Evolutionary conservation across 148 eudicot genomes (phyloP), one percentile per base, ranked within the genome.

Genomic region (Dianthus caryophyllus): DNA sequence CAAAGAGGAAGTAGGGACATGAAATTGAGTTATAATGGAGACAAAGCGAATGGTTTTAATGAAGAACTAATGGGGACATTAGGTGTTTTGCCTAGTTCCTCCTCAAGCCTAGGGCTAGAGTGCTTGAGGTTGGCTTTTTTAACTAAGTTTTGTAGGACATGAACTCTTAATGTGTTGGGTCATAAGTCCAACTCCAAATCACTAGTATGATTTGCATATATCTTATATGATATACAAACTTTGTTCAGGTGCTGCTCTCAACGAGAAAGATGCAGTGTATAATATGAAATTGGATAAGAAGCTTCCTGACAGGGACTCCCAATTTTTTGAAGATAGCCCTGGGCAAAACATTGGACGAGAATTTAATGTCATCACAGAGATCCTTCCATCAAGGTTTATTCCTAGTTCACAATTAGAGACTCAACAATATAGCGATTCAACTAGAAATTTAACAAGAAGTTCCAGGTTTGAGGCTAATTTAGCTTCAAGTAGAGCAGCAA

Each of bases 181-280:
- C n/a, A n/a, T n/a, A n/a, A n/a, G n/a, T n/a, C n/a, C n/a, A n/a
- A n/a, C n/a, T n/a, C n/a, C n/a, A n/a, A n/a, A n/a, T n/a, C n/a
- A n/a, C n/a, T n/a, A n/a, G n/a, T n/a, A n/a, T n/a, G n/a, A n/a
- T n/a, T n/a, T n/a, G n/a, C 38, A 33, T 33, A 7, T 7, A 47
- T 36, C 78, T 70, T 75, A 57, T 22, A 49, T 27, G 61, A 24
- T 39, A 5, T 69, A 26, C 24, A 65, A 38, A 18, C 36, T 69
- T 38, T 12, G 47, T 36, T 54, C 71, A 84, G 88, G 80, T 68
- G 65, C 46, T 69, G 79, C 54, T 72, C 53, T 59, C 54, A 83
- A 82, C 61, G 80, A 77, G 61, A 85, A 83, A 73, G 88, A 79
- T 73, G 73, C 60, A 62, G 85, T 69, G 39, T 84, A 81, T 11